phyloP scores from a whole-genome alignment of 805 yeast species.

The Starmerella bombicola region DNA sequence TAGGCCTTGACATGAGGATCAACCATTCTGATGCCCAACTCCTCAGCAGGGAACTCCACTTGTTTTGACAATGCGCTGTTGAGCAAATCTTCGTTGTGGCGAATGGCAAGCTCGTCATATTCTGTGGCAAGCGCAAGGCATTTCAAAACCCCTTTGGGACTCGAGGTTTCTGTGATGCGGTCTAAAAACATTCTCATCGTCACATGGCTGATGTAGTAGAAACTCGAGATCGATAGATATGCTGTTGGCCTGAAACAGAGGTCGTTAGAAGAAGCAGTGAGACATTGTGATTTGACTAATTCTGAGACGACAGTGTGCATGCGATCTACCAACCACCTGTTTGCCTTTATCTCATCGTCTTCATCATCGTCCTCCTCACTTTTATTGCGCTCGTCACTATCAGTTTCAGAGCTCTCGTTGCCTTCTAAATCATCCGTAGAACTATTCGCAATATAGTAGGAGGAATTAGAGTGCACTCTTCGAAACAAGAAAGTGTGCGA shows the following conservation, averaged over 20 bases:
- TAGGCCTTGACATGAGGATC: constrained; percentile 78
- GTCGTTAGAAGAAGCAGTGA: constrained; percentile 20
- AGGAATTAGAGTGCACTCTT: constrained; percentile 64
- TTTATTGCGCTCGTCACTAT: background rate
- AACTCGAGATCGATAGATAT: constrained; percentile 72
- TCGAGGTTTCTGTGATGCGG: constrained; percentile 31
- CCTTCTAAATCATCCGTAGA: background rate
- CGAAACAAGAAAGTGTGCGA: constrained; percentile 68
- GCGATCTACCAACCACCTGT: constrained; percentile 33
- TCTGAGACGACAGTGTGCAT: constrained; percentile 58
- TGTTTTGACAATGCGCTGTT: constrained; percentile 66
- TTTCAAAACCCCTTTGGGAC: constrained; percentile 41
- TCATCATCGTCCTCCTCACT: constrained; percentile 22
- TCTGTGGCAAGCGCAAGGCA: constrained; percentile 57
- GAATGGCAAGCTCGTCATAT: constrained; percentile 75
- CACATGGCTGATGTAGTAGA: constrained; percentile 83
- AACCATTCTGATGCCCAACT: constrained; percentile 44
- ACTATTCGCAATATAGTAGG: constrained; percentile 43
- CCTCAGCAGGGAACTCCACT: constrained; percentile 45
- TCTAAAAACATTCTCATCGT: constrained; percentile 61
- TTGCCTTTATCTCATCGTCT: constrained; percentile 26
- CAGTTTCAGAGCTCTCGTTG: constrained; percentile 22
- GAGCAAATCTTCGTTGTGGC: constrained; percentile 84
- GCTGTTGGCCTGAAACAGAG: constrained; percentile 46
- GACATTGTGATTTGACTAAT: constrained; percentile 46